Conservation (phyloP, 768 basidiomycete species). For the Rhodotorula sphaerocarpa region DNA sequence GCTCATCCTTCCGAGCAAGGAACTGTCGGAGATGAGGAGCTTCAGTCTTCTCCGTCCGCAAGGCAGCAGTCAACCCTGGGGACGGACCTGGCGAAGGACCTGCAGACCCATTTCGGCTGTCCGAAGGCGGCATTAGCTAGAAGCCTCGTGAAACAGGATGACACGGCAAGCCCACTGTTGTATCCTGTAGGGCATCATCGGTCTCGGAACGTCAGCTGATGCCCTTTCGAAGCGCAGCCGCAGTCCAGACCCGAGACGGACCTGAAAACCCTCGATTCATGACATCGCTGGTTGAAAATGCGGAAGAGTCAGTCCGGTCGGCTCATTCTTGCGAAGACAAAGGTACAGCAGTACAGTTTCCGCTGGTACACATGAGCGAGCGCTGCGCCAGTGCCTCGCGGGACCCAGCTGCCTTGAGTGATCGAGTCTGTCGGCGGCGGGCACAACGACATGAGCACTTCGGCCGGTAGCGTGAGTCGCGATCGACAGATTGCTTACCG, state of each 20-base stretch:
- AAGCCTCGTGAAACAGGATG: rapidly evolving
- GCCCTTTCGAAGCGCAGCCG: no score
- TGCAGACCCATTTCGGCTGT: constrained; percentile 25
- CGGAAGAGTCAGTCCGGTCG: no score
- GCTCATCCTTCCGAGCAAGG: constrained; percentile 11
- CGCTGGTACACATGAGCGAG: constrained; percentile 31
- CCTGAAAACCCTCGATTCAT: constrained; percentile 34
- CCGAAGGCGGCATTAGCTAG: background rate
- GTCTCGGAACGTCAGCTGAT: no score
- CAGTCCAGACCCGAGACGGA: no score
- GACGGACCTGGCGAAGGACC: constrained; percentile 19
- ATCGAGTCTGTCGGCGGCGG: constrained; percentile 22
- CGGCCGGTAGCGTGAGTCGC: no score
- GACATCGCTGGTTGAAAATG: constrained; percentile 34
- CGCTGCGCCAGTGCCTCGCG: constrained; percentile 17
- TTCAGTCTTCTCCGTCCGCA: no score
- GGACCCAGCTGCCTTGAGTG: constrained; percentile 28
- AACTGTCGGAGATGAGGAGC: background rate
- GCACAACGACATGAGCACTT: no score
- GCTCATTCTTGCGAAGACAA: background rate
- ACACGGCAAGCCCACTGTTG: constrained; percentile 13
- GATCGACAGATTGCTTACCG: constrained; percentile 10
- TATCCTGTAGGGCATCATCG: constrained; percentile 25
- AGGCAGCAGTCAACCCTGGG: no score
- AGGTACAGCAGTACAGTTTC: constrained; percentile 17